These are phyloP conservation scores for Thermomucor indicae-seudaticae DNA, from an alignment of 371 early-diverging fungal genomes.

Conservation along the genomic window DNA sequence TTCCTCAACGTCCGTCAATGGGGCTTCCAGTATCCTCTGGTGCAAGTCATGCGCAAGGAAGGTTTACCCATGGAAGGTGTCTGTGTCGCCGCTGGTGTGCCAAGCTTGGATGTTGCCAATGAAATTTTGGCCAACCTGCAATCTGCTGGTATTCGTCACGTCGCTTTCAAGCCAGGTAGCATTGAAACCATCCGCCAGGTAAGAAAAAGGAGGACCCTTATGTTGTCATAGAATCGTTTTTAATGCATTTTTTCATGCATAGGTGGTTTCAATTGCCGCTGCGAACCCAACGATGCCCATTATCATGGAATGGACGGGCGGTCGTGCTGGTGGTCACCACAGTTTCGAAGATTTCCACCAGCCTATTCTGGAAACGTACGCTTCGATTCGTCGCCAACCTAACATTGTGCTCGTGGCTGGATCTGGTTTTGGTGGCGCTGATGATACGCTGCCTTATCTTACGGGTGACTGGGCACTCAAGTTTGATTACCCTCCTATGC, in stretches of 20 bases:
- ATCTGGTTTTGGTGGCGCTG: constrained; percentile 89
- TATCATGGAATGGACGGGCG: constrained; percentile 96
- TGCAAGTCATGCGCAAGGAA: constrained; percentile 84
- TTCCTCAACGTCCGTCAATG: constrained; percentile 94
- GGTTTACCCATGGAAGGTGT: constrained; percentile 93
- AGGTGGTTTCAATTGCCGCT: constrained; percentile 85
- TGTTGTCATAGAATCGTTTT: background rate
- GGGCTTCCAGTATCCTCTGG: constrained; percentile 94
- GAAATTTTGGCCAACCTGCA: constrained; percentile 77
- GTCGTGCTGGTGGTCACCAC: constrained; percentile 97
- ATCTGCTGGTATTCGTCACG: constrained; percentile 82
- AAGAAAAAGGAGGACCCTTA: background rate
- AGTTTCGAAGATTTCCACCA: constrained; percentile 94
- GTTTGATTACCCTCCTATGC: constrained; percentile 92
- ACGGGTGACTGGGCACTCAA: constrained; percentile 90
- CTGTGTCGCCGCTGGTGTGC: constrained; percentile 92
- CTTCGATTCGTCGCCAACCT: constrained; percentile 78
- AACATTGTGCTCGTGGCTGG: constrained; percentile 93
- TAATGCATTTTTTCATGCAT: constrained; percentile 3
- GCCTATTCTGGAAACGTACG: constrained; percentile 92
- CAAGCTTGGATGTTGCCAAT: constrained; percentile 86
- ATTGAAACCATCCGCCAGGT: constrained; percentile 80
- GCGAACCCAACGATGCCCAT: constrained; percentile 88
- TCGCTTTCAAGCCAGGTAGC: constrained; percentile 92
- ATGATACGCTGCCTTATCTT: constrained; percentile 90